Evolutionary conservation across 208 protist species (phyloP), one percentile per base, ranked within the genome.

Genomic region (Crithidia expoeki): DNA sequence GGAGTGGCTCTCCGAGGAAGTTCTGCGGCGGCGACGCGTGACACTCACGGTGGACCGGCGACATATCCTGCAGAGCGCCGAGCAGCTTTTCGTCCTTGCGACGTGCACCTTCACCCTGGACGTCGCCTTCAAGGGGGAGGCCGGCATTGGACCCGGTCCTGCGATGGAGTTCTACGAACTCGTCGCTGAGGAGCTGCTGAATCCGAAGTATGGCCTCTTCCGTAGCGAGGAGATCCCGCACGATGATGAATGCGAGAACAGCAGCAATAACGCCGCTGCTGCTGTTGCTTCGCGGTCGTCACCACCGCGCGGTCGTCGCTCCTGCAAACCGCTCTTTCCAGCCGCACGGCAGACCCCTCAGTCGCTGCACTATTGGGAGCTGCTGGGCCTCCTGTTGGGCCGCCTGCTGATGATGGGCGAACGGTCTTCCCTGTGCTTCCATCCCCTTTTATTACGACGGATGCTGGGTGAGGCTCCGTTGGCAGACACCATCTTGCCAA

Each of bases 151-250:
- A 47, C 77, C 74, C 23, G 92, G 92, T 16, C 92, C 92, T 28
- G 85, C 90, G 33, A 66, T 90, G 63, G 86, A 94, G 69, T 93
- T 94, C 57, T 94, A 86, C 55, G 83, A 87, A 64, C 61, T 89
- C 65, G 49, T 95, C 9, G 81, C 78, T 0, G 73, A 69, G 38
- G 57, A 72, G 38, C 55, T 97, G 33, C 58, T 85, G 49, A 59
- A 75, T 4, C 67, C 76, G 4, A 30, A 68, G 30, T 66, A 78
- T 23, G 66, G 74, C 19, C 81, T 93, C 68, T 94, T 84, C 83
- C 68, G 72, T 51, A 88, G 71, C 11, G 81, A 88, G 57, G 69
- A 74, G 49, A 72, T 82, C 21, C 65, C 49, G 0, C 51, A 66
- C n/a, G 30, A 62, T 25, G 76, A 70, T 21, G 50, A n/a, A n/a